Conservation (phyloP, 192 early-diverging fungal genomes). For the Coemansia sp. region DNA sequence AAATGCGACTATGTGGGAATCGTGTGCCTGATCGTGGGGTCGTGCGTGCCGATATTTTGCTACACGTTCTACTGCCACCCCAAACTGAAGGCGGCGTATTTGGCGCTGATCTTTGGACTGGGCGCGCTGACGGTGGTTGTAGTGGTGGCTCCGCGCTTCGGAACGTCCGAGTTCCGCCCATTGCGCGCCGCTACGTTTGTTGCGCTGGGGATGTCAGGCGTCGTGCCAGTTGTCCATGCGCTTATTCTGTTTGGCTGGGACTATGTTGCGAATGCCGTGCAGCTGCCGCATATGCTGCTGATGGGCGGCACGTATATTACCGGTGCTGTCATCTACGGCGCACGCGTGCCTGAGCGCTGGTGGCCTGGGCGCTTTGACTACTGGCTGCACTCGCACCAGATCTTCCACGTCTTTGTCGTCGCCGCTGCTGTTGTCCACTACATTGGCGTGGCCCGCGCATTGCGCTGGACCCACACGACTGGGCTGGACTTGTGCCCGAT, state of each 20-base stretch:
- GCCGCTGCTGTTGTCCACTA: slow-evolving; percentile 70
- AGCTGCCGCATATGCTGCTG: slow-evolving; percentile 60
- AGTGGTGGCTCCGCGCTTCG: slow-evolving; percentile 64
- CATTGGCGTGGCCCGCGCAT: slow-evolving; percentile 62
- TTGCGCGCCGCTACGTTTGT: slow-evolving; percentile 78
- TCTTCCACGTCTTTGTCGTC: slow-evolving; percentile 84
- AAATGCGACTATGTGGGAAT: slow-evolving; percentile 93
- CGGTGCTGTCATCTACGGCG: slow-evolving; percentile 86
- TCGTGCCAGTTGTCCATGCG: slow-evolving; percentile 73
- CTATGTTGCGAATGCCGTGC: slow-evolving; percentile 57
- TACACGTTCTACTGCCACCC: slow-evolving; percentile 66
- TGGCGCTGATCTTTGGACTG: slow-evolving; percentile 60
- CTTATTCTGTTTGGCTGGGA: slow-evolving; percentile 67
- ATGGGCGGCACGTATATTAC: slow-evolving; percentile 79
- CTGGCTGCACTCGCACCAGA: slow-evolving; percentile 84
- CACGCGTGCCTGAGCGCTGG: slow-evolving; percentile 79
- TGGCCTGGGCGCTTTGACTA: slow-evolving; percentile 83
- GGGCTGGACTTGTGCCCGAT: slow-evolving; percentile 27
- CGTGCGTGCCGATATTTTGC: slow-evolving; percentile 52
- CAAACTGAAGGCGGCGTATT: slow-evolving; percentile 56
- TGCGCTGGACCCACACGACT: slow-evolving; percentile 48
- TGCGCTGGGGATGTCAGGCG: slow-evolving; percentile 71
- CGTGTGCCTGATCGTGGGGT: slow-evolving; percentile 70
- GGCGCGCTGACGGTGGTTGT: slow-evolving; percentile 65
- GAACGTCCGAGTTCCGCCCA: slow-evolving; percentile 73